A percentile compares a stretch with the other conserved stretches of the same genome.
Conservation (phyloP, 2,329 filamentous ascomycete species). For the Colletotrichum godetiae region DNA sequence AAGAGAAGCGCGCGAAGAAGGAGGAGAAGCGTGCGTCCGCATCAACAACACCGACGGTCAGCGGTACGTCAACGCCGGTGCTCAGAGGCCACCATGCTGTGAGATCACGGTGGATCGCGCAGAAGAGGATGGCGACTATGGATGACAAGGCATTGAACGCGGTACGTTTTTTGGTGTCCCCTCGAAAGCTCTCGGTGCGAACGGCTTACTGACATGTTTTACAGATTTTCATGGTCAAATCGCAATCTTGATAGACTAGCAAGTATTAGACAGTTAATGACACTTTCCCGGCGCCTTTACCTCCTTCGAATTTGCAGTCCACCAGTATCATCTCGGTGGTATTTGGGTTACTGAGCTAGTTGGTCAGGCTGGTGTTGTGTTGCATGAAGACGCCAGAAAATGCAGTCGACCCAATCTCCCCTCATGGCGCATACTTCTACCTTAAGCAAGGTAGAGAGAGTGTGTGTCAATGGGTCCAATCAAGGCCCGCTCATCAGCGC, state of each 20-base stretch:
- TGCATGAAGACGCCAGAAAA: not conserved
- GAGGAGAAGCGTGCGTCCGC: conserved; percentile 41
- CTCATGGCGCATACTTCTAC: not conserved
- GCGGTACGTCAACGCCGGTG: conserved; percentile 57
- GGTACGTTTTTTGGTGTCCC: conserved; percentile 59
- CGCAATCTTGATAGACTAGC: conserved; percentile 30
- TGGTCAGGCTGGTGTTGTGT: not conserved
- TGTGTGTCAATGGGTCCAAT: no score
- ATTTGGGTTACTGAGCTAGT: not conserved
- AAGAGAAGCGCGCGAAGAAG: conserved; percentile 54
- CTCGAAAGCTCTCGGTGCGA: not conserved
- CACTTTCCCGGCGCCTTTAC: not conserved
- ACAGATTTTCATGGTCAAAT: conserved; percentile 78
- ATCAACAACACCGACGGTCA: conserved; percentile 51
- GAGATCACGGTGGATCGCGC: conserved; percentile 84
- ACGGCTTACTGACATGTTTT: conserved; percentile 36
- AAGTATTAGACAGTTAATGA: not conserved
- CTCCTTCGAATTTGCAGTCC: not conserved
- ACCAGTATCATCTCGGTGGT: not conserved
- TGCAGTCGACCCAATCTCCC: not conserved
- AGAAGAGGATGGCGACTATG: conserved; percentile 86
- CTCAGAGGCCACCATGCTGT: conserved; percentile 75
- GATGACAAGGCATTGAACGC: conserved; percentile 88
- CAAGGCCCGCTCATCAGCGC: not conserved
- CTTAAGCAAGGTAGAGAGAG: no score